Percentiles rank a stretch among this genome's conserved stretches.
These are phyloP conservation scores for Rhizomucor pusillus DNA, from an alignment of 371 early-diverging fungal species.

Conservation along the genomic window DNA sequence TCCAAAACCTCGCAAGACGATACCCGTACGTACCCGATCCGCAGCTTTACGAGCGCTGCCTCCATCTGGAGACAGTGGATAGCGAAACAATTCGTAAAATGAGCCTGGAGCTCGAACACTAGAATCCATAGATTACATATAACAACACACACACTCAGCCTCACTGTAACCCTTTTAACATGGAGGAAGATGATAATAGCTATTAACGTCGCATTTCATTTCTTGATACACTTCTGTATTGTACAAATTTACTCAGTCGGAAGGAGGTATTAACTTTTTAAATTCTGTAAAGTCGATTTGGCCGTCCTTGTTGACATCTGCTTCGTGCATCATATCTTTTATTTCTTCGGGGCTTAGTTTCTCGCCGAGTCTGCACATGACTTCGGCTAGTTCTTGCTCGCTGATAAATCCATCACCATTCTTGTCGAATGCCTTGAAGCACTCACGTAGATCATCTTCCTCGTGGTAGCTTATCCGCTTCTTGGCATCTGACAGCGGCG, in stretches of 20 bases:
- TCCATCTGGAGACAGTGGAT: conserved; percentile 29
- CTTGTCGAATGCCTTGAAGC: conserved; percentile 69
- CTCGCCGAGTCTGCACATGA: conserved; percentile 67
- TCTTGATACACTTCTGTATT: too few relatives aligned
- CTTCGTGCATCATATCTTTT: conserved; percentile 78
- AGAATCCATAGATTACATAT: too few relatives aligned
- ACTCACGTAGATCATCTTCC: conserved; percentile 58
- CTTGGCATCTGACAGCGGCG: conserved; percentile 3
- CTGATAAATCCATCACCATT: conserved; percentile 67
- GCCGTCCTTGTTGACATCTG: conserved; percentile 69
- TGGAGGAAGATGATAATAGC: too few relatives aligned
- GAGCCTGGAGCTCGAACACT: conserved; percentile 19
- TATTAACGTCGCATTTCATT: too few relatives aligned
- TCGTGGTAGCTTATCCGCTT: conserved; percentile 31
- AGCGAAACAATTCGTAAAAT: conserved; percentile 31
- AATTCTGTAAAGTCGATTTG: conserved; percentile 52
- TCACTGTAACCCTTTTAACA: too few relatives aligned
- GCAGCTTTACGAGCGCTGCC: conserved; percentile 37
- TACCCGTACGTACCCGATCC: conserved; percentile 55
- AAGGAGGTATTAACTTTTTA: conserved; percentile 13
- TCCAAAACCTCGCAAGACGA: conserved; percentile 54
- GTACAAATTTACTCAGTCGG: not conserved
- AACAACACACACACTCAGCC: too few relatives aligned
- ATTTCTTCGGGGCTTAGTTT: conserved; percentile 67
- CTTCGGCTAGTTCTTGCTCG: conserved; percentile 60